Evolutionary conservation across 306 rosid species (phyloP).

Genomic region (Hylodesmum podocarpum): DNA sequence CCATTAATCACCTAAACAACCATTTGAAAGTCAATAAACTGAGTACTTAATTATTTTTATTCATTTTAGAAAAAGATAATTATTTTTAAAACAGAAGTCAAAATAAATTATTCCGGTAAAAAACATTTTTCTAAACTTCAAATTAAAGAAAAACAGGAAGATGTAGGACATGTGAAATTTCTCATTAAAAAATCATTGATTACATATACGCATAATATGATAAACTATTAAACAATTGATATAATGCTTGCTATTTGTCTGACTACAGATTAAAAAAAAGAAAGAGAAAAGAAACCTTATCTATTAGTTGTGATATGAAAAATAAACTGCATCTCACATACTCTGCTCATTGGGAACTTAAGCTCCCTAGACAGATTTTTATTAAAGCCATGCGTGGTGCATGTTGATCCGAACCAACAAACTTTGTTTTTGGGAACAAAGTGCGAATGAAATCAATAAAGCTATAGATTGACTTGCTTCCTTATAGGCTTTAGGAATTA

Average conservation of each 20-base stretch:
- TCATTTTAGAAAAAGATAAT: neutral
- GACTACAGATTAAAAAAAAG: neutral
- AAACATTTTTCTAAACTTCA: neutral
- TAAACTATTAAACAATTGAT: neutral
- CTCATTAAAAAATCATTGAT: neutral
- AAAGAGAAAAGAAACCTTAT: no score
- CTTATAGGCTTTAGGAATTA: neutral
- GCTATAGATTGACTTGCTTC: neutral
- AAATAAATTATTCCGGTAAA: no score
- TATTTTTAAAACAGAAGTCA: no score
- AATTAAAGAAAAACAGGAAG: neutral
- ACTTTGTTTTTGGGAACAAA: constrained; percentile 22
- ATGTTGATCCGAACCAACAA: neutral
- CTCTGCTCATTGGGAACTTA: neutral
- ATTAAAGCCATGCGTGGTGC: constrained; percentile 13
- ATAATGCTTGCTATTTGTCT: neutral
- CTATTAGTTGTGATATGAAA: neutral
- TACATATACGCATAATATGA: neutral
- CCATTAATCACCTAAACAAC: neutral
- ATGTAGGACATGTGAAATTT: neutral
- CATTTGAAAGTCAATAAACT: neutral
- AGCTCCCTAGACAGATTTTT: neutral
- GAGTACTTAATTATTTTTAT: neutral
- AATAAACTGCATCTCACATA: neutral
- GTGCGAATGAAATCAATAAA: constrained; percentile 17